Evolutionary conservation across 495 filamentous ascomycete genomes (phyloP).

Genomic region (Aspergillus egyptiacus): DNA sequence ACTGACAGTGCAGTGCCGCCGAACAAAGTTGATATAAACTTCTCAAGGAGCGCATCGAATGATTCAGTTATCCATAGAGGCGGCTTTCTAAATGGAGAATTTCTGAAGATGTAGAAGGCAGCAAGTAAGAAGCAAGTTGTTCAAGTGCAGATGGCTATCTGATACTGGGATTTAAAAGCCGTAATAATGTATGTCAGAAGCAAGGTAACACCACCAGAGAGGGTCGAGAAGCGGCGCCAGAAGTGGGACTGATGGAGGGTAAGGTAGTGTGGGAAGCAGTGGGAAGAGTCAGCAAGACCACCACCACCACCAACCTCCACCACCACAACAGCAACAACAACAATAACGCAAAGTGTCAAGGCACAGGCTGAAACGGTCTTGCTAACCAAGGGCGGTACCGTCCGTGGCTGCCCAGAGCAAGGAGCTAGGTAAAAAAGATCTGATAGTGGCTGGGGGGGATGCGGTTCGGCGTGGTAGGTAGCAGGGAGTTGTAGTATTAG

Average conservation of each 20-base stretch:
- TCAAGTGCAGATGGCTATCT: neutral
- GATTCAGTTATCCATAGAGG: constrained; percentile 8
- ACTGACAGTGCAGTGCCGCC: neutral
- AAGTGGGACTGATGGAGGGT: constrained; percentile 9
- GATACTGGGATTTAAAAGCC: constrained; percentile 9
- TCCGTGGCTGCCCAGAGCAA: constrained; percentile 6
- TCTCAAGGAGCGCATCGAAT: constrained; percentile 10
- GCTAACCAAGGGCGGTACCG: neutral
- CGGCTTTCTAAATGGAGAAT: constrained; percentile 10
- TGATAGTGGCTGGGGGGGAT: constrained; percentile 2
- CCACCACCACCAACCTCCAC: too few relatives aligned
- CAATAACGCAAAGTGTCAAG: neutral
- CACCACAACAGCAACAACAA: too few relatives aligned
- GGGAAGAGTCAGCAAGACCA: constrained; percentile 4
- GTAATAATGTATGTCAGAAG: constrained; percentile 15
- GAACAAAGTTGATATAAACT: constrained; percentile 15
- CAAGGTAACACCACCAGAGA: constrained; percentile 18
- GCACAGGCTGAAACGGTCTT: constrained; percentile 4
- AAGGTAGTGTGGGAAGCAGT: neutral
- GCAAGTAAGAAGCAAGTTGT: neutral
- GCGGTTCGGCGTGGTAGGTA: constrained; percentile 14
- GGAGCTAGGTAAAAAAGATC: neutral
- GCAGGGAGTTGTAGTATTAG: constrained; percentile 13
- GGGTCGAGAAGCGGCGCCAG: constrained; percentile 4
- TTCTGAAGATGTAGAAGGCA: constrained; percentile 2